Conservation (phyloP, 179 eudicot species). For the Monotropa hypopitys region DNA sequence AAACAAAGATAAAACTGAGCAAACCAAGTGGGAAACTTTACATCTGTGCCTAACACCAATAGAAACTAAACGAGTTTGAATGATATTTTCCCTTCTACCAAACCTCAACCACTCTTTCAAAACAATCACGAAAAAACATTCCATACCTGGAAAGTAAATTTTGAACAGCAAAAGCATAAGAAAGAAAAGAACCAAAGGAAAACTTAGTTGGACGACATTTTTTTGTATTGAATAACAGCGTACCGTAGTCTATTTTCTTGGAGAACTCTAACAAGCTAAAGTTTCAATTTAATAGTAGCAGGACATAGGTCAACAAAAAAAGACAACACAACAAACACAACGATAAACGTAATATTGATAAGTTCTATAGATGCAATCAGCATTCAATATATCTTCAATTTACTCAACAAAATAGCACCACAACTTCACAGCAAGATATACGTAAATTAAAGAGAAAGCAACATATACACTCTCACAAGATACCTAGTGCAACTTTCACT, state of each 20-base stretch:
- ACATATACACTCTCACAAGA: too few relatives aligned
- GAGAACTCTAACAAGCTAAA: not conserved
- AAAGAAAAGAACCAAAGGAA: not conserved
- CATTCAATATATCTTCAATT: not conserved
- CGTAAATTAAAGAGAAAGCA: not conserved
- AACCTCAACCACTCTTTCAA: not conserved
- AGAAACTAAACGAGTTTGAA: not conserved
- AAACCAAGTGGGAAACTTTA: not conserved
- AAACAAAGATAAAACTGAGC: constrained; percentile 4
- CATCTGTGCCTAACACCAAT: not conserved
- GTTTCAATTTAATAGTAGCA: not conserved
- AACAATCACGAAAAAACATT: not conserved
- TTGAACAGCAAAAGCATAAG: not conserved
- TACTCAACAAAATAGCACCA: constrained; percentile 1
- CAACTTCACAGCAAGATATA: not conserved
- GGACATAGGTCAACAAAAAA: not conserved
- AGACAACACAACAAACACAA: not conserved
- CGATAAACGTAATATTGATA: not conserved
- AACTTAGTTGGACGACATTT: not conserved
- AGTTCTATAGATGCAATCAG: not conserved
- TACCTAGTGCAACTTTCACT: not conserved
- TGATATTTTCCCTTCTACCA: not conserved
- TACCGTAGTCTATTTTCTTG: not conserved
- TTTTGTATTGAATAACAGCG: not conserved
- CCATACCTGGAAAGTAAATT: not conserved